Base-by-base conservation (phyloP, 257 asterid genomes). In the Solanum corneliomulleri region DNA sequence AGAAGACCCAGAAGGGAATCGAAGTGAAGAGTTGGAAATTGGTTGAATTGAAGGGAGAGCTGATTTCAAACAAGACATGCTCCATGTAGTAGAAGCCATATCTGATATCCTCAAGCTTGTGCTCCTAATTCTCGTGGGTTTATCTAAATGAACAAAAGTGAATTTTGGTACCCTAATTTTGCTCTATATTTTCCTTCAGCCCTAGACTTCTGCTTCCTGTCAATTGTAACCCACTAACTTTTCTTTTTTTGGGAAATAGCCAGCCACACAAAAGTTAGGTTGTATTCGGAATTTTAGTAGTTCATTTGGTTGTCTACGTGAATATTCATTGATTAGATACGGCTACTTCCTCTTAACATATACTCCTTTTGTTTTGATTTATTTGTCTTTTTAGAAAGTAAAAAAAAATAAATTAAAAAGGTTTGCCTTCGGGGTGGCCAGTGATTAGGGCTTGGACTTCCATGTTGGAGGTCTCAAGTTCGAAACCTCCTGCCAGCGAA, bases 81-180 rank as follows among this genome's bases (percentile, higher is more conserved):
- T 94, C 93, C 94, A 93, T 9, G 97, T 92, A 66, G 52, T 31
- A 6, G 90, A 91, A 87, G 96, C 97, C 98, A 94, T 93, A 88
- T 77, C 47, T 77, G 85, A 20, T 12, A 11, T 37, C 81, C 41
- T 35, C 62, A 2, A 56, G 11, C 62, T 56, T 56, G 64, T 20
- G 64, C 7, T 56, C 64, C 25, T 56, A 56, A 56, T 56, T 56
- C 31, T 21, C 20, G 7, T 29, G 27, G 66, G 12, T 33, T 87
- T 31, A 56, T 35, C 82, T 44, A 29, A n/a, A 81, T 49, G 89
- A 91, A 90, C 86, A 20, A 56, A 89, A 89, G 88, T 86, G 29
- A 35, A 41, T 44, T 70, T 87, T 86, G 64, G 71, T 82, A 45
- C 88, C 92, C 91, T 2, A 77, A 20, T 5, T 76, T 76, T 41